Conservation (phyloP, 1,284 basidiomycete species). For the Dichomitus squalens region DNA sequence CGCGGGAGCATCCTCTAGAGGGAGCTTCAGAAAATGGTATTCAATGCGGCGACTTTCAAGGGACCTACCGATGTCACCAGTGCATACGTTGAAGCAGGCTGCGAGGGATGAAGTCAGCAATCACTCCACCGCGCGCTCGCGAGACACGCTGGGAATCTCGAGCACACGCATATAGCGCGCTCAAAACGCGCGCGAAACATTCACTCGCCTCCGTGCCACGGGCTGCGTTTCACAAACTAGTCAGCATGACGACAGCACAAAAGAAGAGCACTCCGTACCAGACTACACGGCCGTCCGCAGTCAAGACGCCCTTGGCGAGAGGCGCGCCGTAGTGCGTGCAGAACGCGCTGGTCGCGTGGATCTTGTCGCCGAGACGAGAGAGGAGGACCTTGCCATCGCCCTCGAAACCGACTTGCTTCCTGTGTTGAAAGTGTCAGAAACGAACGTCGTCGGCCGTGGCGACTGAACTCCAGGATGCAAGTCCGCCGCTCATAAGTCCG, state of each 20-base stretch:
- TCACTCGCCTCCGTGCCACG: slow-evolving; percentile 84
- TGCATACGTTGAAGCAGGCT: slow-evolving; percentile 90
- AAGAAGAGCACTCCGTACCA: slow-evolving; percentile 50
- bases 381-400: slow-evolving; percentile 80
- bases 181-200: not conserved
- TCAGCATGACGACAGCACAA: not conserved
- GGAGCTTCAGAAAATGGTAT: slow-evolving; percentile 9
- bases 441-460: not conserved
- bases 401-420: slow-evolving; percentile 84
- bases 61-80: slow-evolving; percentile 68
- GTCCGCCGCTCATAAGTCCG: not conserved
- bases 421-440: slow-evolving; percentile 29
- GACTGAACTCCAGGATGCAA: not conserved
- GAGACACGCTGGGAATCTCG: not conserved
- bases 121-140: not conserved
- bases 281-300: slow-evolving; percentile 77
- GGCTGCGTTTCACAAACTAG: slow-evolving; percentile 44
- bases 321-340: slow-evolving; percentile 92
- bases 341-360: slow-evolving; percentile 81
- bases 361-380: slow-evolving; percentile 74
- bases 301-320: slow-evolving; percentile 82
- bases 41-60: too few species aligned
- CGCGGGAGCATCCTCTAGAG: slow-evolving; percentile 88
- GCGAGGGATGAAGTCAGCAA: slow-evolving; percentile 8
- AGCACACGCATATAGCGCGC: not conserved